Evolutionary conservation across 192 early-diverging fungal species (phyloP).

Genomic region (Backusella westeae): DNA sequence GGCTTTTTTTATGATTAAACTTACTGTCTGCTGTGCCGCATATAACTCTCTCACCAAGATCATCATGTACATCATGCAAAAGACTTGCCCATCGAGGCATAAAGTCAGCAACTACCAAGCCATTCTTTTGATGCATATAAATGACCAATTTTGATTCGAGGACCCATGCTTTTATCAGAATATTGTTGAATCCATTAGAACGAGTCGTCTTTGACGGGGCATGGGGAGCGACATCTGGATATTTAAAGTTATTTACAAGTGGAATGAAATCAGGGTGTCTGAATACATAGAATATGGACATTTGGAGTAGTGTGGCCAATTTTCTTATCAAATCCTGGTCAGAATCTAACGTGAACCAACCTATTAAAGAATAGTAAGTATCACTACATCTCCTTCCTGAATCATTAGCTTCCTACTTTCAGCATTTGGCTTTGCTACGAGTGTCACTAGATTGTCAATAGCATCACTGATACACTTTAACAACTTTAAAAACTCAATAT

Average conservation of each 20-base stretch:
- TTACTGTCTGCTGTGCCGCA: conserved; percentile 53
- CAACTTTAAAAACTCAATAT: conserved; percentile 35
- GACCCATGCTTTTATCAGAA: conserved; percentile 23
- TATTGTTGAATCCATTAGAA: conserved; percentile 22
- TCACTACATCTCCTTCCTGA: neutral
- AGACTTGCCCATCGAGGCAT: conserved; percentile 31
- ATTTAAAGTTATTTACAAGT: conserved; percentile 30
- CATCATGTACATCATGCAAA: conserved; percentile 53
- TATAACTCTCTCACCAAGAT: conserved; percentile 58
- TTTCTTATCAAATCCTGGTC: conserved; percentile 7
- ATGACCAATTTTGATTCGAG: conserved; percentile 11
- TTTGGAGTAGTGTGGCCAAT: conserved; percentile 14
- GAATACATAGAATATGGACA: conserved; percentile 28
- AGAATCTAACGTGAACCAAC: neutral
- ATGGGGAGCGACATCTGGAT: conserved; percentile 20
- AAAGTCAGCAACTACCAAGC: neutral
- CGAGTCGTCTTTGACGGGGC: conserved; percentile 20
- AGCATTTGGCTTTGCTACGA: neutral
- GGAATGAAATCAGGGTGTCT: conserved; percentile 38
- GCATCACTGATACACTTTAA: conserved; percentile 31
- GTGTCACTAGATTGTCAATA: conserved; percentile 12
- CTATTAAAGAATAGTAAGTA: neutral
- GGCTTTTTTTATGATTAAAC: conserved; percentile 2
- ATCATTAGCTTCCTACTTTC: conserved; percentile 3
- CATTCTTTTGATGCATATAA: neutral